Base-by-base conservation (phyloP, 2,329 filamentous ascomycete species). In the Dothideomycetes sp. region DNA sequence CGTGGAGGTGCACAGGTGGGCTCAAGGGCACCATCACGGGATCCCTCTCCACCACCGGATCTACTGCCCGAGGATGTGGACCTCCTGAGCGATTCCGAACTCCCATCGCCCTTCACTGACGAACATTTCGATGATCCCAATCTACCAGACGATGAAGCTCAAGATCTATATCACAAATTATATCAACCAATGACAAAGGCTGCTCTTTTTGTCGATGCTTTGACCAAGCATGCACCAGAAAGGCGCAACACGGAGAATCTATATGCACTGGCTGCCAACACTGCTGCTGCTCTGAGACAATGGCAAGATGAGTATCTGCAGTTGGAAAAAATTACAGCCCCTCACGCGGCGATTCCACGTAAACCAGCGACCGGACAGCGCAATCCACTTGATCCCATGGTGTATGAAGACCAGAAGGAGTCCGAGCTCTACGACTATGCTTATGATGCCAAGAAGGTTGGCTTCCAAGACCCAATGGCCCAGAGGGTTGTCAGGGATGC, bases 331-430 rank as follows among this genome's bases (percentile, higher is more conserved):
- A 55, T 70, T 47, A 73, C 72, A 34, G 63, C 66, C 11, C 62
- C 65, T 12, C 69, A 74, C 51, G 62, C 65, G 41, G 62, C 66
- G 31, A 61, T 67, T 30, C 65, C 70, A 3, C 69, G 72, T 43
- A 72, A 73, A 45, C 62, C 69, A 5, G 64, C 62, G 19, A 66
- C 65, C 41, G 67, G 67, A 15, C 66, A 65, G 10, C 60, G 66
- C 15, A 53, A 61, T 15, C 67, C 72, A 9, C 50, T 67, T 18
- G 58, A 64, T 10, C 57, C 59, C 4, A 55, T 60, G n/a, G 52
- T 73, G 3, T 77, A 66, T 44, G 73, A 77, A 49, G 74, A 75
- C 47, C 69, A 69, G 55, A 77, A 77, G 47, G 75, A 79, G 57
- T 68, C 75, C 1, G 68, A 69, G 42, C 57, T 79, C 0, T 79